Evolutionary conservation across 2,329 filamentous ascomycete genomes (phyloP).

Genomic region (Cucurbitaria berberidis): DNA sequence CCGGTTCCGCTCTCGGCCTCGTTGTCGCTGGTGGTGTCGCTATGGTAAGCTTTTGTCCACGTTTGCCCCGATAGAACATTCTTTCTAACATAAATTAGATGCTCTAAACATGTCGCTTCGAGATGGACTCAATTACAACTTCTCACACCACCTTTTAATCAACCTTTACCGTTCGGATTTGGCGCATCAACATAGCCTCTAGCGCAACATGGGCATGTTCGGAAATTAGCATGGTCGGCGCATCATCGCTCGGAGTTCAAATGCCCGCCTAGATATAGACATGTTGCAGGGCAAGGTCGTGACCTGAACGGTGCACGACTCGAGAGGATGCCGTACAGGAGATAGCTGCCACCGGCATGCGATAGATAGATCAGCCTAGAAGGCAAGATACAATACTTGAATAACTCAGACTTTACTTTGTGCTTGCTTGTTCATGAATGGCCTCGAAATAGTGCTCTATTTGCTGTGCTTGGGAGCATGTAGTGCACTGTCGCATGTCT

Average conservation of each 20-base stretch:
- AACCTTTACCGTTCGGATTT: slow-evolving; percentile 1
- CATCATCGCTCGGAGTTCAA: not conserved
- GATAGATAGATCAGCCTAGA: not conserved
- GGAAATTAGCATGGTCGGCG: slow-evolving; percentile 7
- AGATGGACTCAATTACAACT: not conserved
- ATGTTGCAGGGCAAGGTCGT: not conserved
- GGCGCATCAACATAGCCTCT: slow-evolving; percentile 5
- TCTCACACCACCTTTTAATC: slow-evolving; percentile 6
- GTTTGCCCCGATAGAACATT: not conserved
- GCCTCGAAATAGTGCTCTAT: too few species aligned
- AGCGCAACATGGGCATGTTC: slow-evolving; percentile 1
- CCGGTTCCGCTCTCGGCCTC: slow-evolving; percentile 37
- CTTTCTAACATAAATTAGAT: not conserved
- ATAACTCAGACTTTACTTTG: not conserved
- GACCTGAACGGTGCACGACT: not conserved
- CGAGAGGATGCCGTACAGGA: not conserved
- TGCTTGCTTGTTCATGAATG: not conserved
- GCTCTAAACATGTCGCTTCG: slow-evolving; percentile 8
- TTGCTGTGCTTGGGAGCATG: too few species aligned
- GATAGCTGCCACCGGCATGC: not conserved
- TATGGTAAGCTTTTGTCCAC: slow-evolving; percentile 24
- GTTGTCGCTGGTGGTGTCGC: slow-evolving; percentile 42
- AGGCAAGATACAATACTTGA: not conserved
- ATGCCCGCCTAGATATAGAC: not conserved
- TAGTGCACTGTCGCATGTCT: too few species aligned